Evolutionary conservation across 768 basidiomycete species (phyloP), one percentile per base, ranked within the genome.

Genomic region (Leccinum variicolor): DNA sequence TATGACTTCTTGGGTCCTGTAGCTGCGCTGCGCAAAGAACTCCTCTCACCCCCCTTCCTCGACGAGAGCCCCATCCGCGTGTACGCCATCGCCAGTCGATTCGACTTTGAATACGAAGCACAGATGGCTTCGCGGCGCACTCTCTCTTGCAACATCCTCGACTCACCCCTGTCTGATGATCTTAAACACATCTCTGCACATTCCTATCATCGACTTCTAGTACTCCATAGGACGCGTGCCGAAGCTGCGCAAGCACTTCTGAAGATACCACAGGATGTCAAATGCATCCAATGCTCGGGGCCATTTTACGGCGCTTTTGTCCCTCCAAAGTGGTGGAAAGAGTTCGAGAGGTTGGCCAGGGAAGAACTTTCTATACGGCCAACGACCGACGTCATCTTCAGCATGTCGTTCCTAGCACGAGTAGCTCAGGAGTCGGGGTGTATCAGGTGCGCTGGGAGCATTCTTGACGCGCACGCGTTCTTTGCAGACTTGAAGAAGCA

Each of bases 261-360:
- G 8, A 71, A 75, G 57, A 66, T 75, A 19, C 73, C 81, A 0
- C 75, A 77, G 3, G 76, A 81, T 33, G 65, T 86, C 61, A 83
- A 83, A 69, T 90, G 89, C 70, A 80, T 84, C 74, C 82, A 85
- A 59, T 90, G 87, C 63, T 89, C 86, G 41, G 82, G 83, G 68
- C 65, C 72, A 14, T 70, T 67, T 55, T 75, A 74, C 69, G 73
- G 77, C 2, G 72, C 77, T 51, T 74, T 81, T 56, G 74, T 75
- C 6, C 76, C 77, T 6, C 89, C 89, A 21, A 80, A 79, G 68
- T 90, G 87, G 89, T 90, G 87, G 88, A 66, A 67, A 21, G 81
- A 82, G 59, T 91, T 82, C 63, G 79, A 81, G 67, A 77, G 66
- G 66, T 65, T 74, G 56, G 88, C 86, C 36, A 79, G 65, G 64